These are phyloP conservation scores for Penicillium steckii DNA, from an alignment of 495 filamentous ascomycete species.

Conservation along the genomic window DNA sequence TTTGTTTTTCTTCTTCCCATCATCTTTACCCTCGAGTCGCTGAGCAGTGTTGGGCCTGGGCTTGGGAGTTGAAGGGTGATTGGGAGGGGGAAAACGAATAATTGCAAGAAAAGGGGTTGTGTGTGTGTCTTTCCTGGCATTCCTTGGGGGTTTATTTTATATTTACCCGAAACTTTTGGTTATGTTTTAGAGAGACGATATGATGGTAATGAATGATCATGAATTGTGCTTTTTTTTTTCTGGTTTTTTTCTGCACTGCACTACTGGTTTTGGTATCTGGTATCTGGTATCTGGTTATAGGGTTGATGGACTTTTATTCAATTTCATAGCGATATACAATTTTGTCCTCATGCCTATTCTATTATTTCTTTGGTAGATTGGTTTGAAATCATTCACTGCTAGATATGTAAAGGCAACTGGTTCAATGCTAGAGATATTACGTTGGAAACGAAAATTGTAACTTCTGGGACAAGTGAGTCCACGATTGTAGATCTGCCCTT, in stretches of 20 bases:
- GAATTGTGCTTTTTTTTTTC: too few species aligned
- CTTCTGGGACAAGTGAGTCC: too few species aligned
- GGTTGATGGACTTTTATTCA: too few species aligned
- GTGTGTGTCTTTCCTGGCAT: slow-evolving; percentile 16
- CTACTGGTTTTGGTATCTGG: background rate
- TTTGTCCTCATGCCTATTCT: background rate
- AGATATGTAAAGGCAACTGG: too few species aligned
- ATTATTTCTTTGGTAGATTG: background rate
- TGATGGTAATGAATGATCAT: slow-evolving; percentile 35
- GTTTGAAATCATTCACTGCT: too few species aligned
- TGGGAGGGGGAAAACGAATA: background rate
- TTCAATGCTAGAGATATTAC: too few species aligned
- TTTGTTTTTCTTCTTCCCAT: background rate
- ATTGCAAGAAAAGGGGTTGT: background rate
- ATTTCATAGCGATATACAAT: slow-evolving; percentile 6
- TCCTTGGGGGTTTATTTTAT: slow-evolving; percentile 9
- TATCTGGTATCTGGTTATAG: too few species aligned
- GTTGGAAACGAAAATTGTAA: too few species aligned
- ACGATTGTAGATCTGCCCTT: too few species aligned
- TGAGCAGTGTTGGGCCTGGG: slow-evolving; percentile 1
- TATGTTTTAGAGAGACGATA: slow-evolving; percentile 34
- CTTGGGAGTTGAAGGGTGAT: too few species aligned
- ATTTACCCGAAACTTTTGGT: slow-evolving; percentile 1
- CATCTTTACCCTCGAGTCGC: background rate
- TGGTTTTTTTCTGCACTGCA: background rate